phyloP scores from a whole-genome alignment of 2,329 filamentous ascomycete genomes.

The Penicillium sp. region DNA sequence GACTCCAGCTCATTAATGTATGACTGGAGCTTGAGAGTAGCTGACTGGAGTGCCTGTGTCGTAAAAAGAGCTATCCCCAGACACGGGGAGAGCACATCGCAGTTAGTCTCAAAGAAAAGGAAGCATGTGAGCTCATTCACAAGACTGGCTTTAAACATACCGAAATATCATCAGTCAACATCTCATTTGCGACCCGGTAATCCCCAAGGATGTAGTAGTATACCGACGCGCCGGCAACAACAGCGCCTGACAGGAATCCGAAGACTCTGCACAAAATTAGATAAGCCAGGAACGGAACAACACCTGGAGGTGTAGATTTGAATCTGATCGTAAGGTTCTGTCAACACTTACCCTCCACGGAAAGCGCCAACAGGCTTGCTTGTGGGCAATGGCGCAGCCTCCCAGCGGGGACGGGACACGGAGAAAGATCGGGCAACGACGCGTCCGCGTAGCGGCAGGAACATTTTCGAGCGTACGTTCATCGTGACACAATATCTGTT shows the following conservation, averaged over 20 bases:
- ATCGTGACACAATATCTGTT: conserved; percentile 11
- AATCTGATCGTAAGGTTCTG: not conserved
- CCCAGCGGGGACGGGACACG: conserved; percentile 37
- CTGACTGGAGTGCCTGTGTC: conserved; percentile 75
- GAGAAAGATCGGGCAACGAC: conserved; percentile 34
- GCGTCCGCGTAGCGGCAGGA: conserved; percentile 24
- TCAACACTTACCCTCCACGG: conserved; percentile 64
- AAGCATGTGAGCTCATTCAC: not conserved
- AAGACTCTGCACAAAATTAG: conserved; percentile 64
- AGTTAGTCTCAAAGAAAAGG: not conserved
- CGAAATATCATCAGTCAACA: conserved; percentile 93
- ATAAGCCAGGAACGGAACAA: not conserved
- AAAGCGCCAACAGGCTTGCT: conserved; percentile 71
- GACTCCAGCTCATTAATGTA: conserved; percentile 83
- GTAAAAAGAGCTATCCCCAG: not conserved
- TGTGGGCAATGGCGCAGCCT: conserved; percentile 51
- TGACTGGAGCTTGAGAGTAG: conserved; percentile 80
- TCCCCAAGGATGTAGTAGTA: conserved; percentile 94
- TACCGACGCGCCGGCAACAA: conserved; percentile 74
- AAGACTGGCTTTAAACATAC: conserved; percentile 59
- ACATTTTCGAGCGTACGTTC: conserved; percentile 15
- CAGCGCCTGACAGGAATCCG: conserved; percentile 85
- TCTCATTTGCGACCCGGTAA: conserved; percentile 89
- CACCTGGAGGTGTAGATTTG: not conserved
- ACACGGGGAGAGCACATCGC: not conserved